Evolutionary conservation across 148 eudicot genomes (phyloP).

Genomic region (Spergularia marina): DNA sequence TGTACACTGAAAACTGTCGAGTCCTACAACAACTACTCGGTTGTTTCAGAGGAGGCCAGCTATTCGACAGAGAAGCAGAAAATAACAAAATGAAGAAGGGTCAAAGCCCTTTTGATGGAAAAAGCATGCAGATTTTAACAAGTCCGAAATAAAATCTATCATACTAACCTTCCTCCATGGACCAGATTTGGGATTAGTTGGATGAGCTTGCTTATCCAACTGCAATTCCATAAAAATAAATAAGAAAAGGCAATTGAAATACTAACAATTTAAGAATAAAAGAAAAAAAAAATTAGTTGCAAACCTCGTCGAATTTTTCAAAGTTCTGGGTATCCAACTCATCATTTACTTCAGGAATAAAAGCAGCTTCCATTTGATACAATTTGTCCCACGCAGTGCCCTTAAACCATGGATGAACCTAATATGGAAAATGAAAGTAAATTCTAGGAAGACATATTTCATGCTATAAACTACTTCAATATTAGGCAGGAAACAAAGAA

Average conservation of each 20-base stretch:
- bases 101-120: background rate
- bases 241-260: slow-evolving; percentile 10
- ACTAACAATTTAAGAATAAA: background rate
- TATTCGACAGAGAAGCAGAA: background rate
- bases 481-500: slow-evolving; percentile 2
- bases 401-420: slow-evolving; percentile 97
- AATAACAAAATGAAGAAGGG: background rate
- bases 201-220: slow-evolving; percentile 63
- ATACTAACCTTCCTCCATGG: slow-evolving; percentile 97
- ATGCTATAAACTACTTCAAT: slow-evolving; percentile 4
- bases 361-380: slow-evolving; percentile 93
- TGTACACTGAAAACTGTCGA: background rate
- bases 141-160: background rate
- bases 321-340: slow-evolving; percentile 98
- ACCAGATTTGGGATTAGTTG: slow-evolving; percentile 64
- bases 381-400: slow-evolving; percentile 79
- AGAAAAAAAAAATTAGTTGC: background rate
- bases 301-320: slow-evolving; percentile 96
- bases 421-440: slow-evolving; percentile 14
- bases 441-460: background rate
- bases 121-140: background rate
- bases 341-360: slow-evolving; percentile 95
- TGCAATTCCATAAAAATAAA: slow-evolving; percentile 32
- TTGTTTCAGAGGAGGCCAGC: background rate
- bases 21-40: background rate